These are phyloP conservation scores for Lentinula sp. DNA, from an alignment of 768 basidiomycete genomes.

Conservation along the genomic window DNA sequence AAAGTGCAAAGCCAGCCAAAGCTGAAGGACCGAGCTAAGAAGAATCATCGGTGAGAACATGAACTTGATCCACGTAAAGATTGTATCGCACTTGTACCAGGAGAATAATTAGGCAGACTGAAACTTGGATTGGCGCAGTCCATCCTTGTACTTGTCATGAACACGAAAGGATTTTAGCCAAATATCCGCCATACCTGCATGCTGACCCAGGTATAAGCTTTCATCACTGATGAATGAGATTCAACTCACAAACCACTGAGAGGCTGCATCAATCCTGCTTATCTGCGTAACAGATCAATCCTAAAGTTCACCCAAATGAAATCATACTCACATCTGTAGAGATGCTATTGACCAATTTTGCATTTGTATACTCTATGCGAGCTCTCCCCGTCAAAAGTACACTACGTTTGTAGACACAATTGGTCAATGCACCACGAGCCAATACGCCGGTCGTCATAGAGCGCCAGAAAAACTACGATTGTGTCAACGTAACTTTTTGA, in stretches of 20 bases:
- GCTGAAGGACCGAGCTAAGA: constrained; percentile 62
- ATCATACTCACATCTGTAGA: constrained; percentile 51
- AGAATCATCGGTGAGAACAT: background rate
- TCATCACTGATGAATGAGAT: background rate
- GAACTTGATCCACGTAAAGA: background rate
- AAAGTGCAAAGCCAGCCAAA: constrained; percentile 63
- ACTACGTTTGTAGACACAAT: constrained; percentile 64
- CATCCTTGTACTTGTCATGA: constrained; percentile 31
- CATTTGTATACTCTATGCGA: constrained; percentile 55
- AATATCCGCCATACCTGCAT: background rate
- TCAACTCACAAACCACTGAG: constrained; percentile 66
- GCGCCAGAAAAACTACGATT: constrained; percentile 58
- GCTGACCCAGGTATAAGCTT: background rate
- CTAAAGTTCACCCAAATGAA: background rate
- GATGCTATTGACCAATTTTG: constrained; percentile 53
- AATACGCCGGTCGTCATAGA: constrained; percentile 64
- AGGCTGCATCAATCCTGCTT: constrained; percentile 51
- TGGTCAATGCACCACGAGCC: constrained; percentile 59
- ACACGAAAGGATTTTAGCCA: background rate
- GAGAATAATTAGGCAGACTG: constrained; percentile 52
- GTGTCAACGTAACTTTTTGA: background rate
- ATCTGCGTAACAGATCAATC: constrained; percentile 24
- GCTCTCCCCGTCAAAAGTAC: constrained; percentile 62
- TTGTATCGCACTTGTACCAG: constrained; percentile 36
- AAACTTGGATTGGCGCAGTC: constrained; percentile 65